These are phyloP conservation scores for Chernovozyma sophiae-reginae DNA, from an alignment of 1,139 yeast genomes.

Conservation along the genomic window DNA sequence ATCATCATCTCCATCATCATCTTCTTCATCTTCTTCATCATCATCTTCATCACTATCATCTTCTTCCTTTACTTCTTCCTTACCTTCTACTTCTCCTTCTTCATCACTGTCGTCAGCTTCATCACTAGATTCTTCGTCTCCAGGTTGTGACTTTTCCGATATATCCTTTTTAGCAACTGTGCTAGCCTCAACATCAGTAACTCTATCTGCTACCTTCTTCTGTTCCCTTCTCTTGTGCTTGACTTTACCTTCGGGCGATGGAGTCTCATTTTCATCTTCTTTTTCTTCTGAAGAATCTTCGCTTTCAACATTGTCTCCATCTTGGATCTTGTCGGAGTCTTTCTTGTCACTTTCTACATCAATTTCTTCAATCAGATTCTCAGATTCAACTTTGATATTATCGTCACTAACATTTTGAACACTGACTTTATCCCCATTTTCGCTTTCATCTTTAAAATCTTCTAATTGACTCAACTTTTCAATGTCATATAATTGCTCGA, in stretches of 20 bases:
- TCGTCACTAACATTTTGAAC: not conserved
- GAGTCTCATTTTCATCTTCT: slow-evolving; percentile 5
- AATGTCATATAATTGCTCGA: slow-evolving; percentile 51
- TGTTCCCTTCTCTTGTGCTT: slow-evolving; percentile 9
- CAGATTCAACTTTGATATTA: slow-evolving; percentile 2
- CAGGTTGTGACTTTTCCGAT: no score
- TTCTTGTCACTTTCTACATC: no score
- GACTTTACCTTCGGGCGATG: slow-evolving; percentile 7
- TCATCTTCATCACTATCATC: slow-evolving; percentile 1
- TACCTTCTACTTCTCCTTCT: not conserved
- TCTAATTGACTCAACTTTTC: slow-evolving; percentile 53
- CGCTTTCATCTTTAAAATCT: slow-evolving; percentile 14
- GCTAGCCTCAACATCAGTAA: slow-evolving; percentile 8
- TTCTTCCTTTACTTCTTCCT: slow-evolving; percentile 1
- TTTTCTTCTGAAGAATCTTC: no score
- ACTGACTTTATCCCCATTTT: not conserved
- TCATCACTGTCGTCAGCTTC: not conserved
- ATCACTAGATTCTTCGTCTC: not conserved
- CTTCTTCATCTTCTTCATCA: slow-evolving; percentile 6
- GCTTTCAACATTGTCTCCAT: slow-evolving; percentile 1
- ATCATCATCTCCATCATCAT: slow-evolving; percentile 7
- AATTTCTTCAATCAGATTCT: slow-evolving; percentile 1
- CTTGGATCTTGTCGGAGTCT: slow-evolving; percentile 2
- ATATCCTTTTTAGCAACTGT: not conserved
- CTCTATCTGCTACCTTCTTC: no score